These are phyloP conservation scores for Leccinum olivaceopallidum DNA, from an alignment of 768 basidiomycete species.

Conservation along the genomic window DNA sequence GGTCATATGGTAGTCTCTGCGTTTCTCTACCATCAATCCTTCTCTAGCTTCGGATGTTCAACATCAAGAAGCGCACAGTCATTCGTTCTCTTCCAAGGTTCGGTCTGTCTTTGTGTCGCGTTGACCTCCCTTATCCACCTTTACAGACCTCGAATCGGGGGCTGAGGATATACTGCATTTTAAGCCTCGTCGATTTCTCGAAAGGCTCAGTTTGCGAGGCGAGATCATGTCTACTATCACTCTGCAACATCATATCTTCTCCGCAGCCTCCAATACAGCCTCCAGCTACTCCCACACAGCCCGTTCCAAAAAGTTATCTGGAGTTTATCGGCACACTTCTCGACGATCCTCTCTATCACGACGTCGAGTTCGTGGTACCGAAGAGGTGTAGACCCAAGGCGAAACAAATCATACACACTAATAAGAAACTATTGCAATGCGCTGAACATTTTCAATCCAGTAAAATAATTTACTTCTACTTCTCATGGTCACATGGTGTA, in stretches of 20 bases:
- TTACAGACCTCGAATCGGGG: constrained; percentile 82
- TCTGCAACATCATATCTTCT: constrained; percentile 74
- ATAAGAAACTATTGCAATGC: constrained; percentile 62
- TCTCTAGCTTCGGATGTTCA: constrained; percentile 42
- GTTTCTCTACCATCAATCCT: not conserved
- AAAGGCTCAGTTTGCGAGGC: constrained; percentile 78
- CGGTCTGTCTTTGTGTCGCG: constrained; percentile 17
- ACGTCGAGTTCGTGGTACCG: constrained; percentile 79
- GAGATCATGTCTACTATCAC: constrained; percentile 71
- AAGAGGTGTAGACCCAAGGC: constrained; percentile 39
- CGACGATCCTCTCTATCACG: constrained; percentile 82
- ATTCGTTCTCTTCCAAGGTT: constrained; percentile 74
- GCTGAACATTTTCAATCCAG: constrained; percentile 81
- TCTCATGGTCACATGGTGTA: not conserved
- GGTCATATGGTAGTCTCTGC: not conserved
- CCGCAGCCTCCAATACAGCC: constrained; percentile 50
- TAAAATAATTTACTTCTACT: constrained; percentile 29
- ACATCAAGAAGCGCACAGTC: constrained; percentile 76
- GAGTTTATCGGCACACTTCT: constrained; percentile 72
- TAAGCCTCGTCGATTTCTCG: constrained; percentile 1
- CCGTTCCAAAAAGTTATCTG: constrained; percentile 66
- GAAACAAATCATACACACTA: constrained; percentile 60
- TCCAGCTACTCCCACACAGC: constrained; percentile 45
- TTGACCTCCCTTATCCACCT: constrained; percentile 12
- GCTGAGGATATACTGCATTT: not conserved